Conservation (phyloP, 2,329 filamentous ascomycete species). For the Fonsecaea nubica region DNA sequence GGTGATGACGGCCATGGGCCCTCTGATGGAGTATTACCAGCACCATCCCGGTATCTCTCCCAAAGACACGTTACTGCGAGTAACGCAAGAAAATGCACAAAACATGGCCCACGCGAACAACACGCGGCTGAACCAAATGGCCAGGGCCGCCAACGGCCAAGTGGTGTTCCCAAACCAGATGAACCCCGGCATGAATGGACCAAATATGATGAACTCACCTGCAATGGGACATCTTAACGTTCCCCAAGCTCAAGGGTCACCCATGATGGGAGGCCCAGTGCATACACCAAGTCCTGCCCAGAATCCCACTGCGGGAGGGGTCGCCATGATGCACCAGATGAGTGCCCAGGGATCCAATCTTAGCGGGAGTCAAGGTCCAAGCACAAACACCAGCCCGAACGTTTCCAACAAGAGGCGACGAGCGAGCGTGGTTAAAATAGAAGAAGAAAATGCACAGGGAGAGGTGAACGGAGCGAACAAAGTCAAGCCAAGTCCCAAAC, state of each 20-base stretch:
- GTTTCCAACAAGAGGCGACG: constrained; percentile 64
- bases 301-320: constrained; percentile 54
- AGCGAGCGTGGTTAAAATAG: constrained; percentile 65
- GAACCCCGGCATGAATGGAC: constrained; percentile 53
- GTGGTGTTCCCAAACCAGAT: constrained; percentile 45
- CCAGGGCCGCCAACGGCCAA: constrained; percentile 37
- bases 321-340: constrained; percentile 63
- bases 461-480: constrained; percentile 50
- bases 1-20: constrained; percentile 69
- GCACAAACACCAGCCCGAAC: constrained; percentile 68
- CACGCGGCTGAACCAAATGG: constrained; percentile 36
- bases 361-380: constrained; percentile 58
- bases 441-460: constrained; percentile 61
- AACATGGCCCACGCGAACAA: constrained; percentile 39
- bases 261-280: constrained; percentile 59
- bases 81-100: constrained; percentile 53
- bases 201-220: constrained; percentile 64
- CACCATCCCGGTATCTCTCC: constrained; percentile 60
- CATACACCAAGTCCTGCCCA: constrained; percentile 55
- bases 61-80: constrained; percentile 60
- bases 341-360: constrained; percentile 63
- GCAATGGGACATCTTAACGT: constrained; percentile 62
- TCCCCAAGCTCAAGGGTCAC: constrained; percentile 56
- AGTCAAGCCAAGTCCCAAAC: constrained; percentile 56
- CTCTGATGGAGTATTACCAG: constrained; percentile 64